These are phyloP conservation scores for Aspergillus awamori DNA, from an alignment of 2,329 filamentous ascomycete species.

Conservation along the genomic window DNA sequence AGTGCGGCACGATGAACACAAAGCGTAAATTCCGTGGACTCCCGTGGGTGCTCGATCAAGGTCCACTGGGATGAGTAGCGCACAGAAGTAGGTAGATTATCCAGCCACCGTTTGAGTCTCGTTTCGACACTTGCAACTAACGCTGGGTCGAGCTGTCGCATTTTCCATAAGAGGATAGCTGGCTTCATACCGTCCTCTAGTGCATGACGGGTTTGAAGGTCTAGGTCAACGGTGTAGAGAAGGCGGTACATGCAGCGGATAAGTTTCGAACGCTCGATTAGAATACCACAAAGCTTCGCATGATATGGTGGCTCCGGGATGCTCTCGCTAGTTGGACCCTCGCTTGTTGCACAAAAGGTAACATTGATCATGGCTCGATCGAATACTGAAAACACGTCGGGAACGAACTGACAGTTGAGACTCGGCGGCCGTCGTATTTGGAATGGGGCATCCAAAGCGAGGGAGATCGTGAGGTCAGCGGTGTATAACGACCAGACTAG, in stretches of 20 bases:
- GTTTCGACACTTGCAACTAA: background rate
- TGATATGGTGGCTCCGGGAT: background rate
- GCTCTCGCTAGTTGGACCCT: background rate
- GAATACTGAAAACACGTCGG: background rate
- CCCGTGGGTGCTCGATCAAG: background rate
- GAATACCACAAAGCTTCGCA: background rate
- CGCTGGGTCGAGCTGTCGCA: background rate
- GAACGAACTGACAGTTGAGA: background rate
- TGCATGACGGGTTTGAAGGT: background rate
- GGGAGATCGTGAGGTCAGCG: too few relatives aligned
- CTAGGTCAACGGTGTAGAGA: background rate
- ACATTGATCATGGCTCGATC: background rate
- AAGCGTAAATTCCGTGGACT: background rate
- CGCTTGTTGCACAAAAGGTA: background rate
- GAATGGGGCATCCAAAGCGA: too few relatives aligned
- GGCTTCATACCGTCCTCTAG: background rate
- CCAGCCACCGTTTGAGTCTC: background rate
- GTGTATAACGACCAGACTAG: too few relatives aligned
- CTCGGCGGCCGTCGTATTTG: too few relatives aligned
- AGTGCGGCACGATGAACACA: background rate
- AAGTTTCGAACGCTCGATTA: background rate
- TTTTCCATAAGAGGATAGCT: background rate
- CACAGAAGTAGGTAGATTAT: background rate
- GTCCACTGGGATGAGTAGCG: background rate
- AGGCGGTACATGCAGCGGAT: background rate